Conservation (phyloP, 768 basidiomycete species). For the Xerocomellus dryophilus region DNA sequence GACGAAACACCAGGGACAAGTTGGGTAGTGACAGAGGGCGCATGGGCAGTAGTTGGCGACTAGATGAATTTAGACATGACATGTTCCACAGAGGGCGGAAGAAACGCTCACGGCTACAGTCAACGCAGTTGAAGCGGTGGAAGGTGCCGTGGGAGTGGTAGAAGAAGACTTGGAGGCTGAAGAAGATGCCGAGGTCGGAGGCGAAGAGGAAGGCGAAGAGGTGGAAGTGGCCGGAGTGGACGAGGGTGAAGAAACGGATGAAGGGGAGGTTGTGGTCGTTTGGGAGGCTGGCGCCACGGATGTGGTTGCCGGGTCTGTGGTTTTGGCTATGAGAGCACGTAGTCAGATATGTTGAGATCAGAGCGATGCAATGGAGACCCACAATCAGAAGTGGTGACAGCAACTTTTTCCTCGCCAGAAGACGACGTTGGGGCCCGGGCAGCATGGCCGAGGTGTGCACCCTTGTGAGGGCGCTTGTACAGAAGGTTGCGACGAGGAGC, state of each 20-base stretch:
- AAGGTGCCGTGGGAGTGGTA: neutral
- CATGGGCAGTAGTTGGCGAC: neutral
- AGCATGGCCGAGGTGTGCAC: slow-evolving; percentile 5
- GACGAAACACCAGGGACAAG: neutral
- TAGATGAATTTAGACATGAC: neutral
- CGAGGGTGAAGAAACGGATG: slow-evolving; percentile 1
- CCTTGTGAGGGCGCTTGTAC: slow-evolving; percentile 16
- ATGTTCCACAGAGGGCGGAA: neutral
- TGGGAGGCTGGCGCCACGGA: slow-evolving; percentile 6
- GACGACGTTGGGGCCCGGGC: slow-evolving; percentile 2
- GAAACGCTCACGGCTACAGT: slow-evolving; percentile 22
- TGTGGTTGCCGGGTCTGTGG: neutral
- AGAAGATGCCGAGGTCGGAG: neutral
- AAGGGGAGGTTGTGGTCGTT: slow-evolving; percentile 10
- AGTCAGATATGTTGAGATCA: neutral
- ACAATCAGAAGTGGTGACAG: neutral
- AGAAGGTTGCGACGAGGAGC: slow-evolving; percentile 8
- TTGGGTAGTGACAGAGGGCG: neutral
- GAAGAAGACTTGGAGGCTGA: slow-evolving; percentile 7
- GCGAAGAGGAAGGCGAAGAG: slow-evolving; percentile 1
- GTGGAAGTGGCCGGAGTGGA: slow-evolving; percentile 6
- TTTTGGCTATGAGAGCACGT: neutral
- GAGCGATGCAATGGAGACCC: neutral
- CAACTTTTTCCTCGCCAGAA: neutral
- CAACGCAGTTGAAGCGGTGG: slow-evolving; percentile 1